These are phyloP conservation scores for Anthracocystis panici-leucophaei DNA, from an alignment of 1,284 basidiomycete species.

Conservation along the genomic window DNA sequence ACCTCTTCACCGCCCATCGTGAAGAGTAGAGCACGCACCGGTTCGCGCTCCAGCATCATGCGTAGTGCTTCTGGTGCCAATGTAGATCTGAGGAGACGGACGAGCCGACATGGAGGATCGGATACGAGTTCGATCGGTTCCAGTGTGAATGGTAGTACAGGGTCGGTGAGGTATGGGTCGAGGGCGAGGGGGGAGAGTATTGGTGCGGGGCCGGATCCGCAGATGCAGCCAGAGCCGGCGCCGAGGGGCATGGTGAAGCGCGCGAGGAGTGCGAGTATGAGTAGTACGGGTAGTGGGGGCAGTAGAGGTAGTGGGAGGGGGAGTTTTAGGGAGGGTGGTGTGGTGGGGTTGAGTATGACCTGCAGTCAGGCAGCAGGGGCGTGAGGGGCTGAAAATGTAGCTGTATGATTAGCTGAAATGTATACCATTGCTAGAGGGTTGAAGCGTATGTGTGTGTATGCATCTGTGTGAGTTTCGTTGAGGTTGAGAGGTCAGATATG, in stretches of 20 bases:
- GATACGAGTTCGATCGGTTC: constrained; percentile 12
- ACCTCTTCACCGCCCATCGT: constrained; percentile 12
- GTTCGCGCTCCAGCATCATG: constrained; percentile 38
- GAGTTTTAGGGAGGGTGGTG: constrained; percentile 15
- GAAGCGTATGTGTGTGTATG: no score
- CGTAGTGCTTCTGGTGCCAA: constrained; percentile 23
- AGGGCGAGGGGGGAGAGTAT: neutral
- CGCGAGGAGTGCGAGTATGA: constrained; percentile 46
- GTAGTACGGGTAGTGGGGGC: constrained; percentile 28
- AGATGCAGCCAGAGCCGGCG: constrained; percentile 51
- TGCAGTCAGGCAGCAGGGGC: neutral
- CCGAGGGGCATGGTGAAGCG: constrained; percentile 45
- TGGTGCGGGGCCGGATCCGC: constrained; percentile 20
- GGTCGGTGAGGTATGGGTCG: constrained; percentile 1
- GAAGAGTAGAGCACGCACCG: constrained; percentile 16
- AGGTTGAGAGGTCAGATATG: no score
- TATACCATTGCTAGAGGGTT: no score
- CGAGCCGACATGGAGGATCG: constrained; percentile 6
- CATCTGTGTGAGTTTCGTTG: no score
- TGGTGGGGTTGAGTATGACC: constrained; percentile 25
- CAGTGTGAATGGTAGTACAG: neutral
- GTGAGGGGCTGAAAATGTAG: no score
- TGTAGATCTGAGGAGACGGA: constrained; percentile 8
- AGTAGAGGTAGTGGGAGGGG: constrained; percentile 20
- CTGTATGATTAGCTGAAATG: neutral